Conservation (phyloP, 1,139 yeast genomes). For the Diutina catenulata region DNA sequence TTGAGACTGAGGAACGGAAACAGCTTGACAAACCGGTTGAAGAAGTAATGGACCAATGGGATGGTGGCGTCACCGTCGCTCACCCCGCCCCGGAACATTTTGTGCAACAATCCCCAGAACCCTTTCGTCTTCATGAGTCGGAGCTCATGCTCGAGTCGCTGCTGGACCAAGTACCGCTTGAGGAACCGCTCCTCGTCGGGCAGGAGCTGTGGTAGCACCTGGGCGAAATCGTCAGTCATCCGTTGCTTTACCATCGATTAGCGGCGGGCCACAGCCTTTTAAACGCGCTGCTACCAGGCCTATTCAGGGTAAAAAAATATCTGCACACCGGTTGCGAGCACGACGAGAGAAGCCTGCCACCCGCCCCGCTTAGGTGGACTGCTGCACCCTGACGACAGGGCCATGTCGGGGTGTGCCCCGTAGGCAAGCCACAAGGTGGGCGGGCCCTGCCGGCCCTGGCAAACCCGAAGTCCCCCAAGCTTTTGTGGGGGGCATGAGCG, state of each 20-base stretch:
- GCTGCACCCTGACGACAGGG: constrained; percentile 6
- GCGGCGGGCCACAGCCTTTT: too few relatives aligned
- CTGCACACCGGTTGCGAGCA: background rate
- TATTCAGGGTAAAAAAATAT: background rate
- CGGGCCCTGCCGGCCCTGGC: too few relatives aligned
- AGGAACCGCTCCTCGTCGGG: constrained; percentile 72
- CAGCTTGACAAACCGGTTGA: constrained; percentile 45
- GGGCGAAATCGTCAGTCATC: constrained; percentile 6
- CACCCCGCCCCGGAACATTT: background rate
- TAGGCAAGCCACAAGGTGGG: too few relatives aligned
- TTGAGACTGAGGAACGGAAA: constrained; percentile 62
- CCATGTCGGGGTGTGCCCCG: too few relatives aligned
- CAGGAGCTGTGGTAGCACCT: constrained; percentile 11
- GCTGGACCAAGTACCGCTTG: constrained; percentile 63
- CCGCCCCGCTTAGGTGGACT: background rate
- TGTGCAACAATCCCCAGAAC: constrained; percentile 53
- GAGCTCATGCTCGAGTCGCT: constrained; percentile 53
- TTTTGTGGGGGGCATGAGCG: too few relatives aligned
- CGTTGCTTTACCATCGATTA: too few relatives aligned
- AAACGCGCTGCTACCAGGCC: too few relatives aligned
- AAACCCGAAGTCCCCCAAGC: too few relatives aligned
- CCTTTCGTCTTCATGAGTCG: constrained; percentile 41
- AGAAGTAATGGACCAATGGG: constrained; percentile 60
- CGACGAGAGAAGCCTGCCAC: background rate
- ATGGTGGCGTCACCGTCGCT: constrained; percentile 15